phyloP scores from a whole-genome alignment of 495 filamentous ascomycete genomes.

The Pyronema omphalodes region DNA sequence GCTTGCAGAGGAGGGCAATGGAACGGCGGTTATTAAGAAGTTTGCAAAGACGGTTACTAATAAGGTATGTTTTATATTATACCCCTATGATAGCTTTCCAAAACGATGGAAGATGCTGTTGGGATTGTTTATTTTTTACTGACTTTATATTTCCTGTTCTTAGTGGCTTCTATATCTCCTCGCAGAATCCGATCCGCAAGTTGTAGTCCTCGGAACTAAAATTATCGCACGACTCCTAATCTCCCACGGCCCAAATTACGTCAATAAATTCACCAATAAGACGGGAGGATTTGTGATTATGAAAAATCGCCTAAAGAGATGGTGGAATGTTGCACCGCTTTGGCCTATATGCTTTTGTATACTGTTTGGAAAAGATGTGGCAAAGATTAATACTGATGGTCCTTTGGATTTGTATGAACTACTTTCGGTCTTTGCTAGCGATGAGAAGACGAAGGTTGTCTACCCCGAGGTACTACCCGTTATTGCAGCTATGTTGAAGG shows the following conservation, averaged over 20 bases:
- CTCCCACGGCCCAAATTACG: constrained; percentile 57
- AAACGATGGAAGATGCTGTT: too few species aligned
- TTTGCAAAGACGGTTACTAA: constrained; percentile 93
- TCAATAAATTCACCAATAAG: constrained; percentile 66
- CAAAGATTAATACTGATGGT: constrained; percentile 50
- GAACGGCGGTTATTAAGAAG: constrained; percentile 47
- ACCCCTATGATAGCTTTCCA: too few species aligned
- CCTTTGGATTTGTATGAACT: constrained; percentile 57
- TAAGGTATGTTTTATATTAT: constrained; percentile 66
- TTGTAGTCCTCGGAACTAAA: constrained; percentile 63
- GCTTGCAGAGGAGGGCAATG: constrained; percentile 53
- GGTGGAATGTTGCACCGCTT: constrained; percentile 70
- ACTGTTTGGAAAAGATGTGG: constrained; percentile 66
- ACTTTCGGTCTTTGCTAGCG: constrained; percentile 43
- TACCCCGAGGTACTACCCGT: constrained; percentile 66
- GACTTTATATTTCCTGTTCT: background rate
- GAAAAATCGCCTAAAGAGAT: constrained; percentile 58
- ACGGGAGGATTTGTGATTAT: constrained; percentile 73
- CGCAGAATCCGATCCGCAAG: constrained; percentile 66
- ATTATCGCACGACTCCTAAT: constrained; percentile 77
- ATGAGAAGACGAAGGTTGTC: constrained; percentile 37
- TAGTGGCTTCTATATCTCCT: constrained; percentile 95
- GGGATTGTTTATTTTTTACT: background rate
- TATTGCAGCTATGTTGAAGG: constrained; percentile 74
- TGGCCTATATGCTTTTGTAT: constrained; percentile 87